A percentile compares a stretch with the other conserved stretches of the same genome.
Conservation (phyloP, 352 stramenopile species). For the Globisporangium rhizosaccharum region DNA sequence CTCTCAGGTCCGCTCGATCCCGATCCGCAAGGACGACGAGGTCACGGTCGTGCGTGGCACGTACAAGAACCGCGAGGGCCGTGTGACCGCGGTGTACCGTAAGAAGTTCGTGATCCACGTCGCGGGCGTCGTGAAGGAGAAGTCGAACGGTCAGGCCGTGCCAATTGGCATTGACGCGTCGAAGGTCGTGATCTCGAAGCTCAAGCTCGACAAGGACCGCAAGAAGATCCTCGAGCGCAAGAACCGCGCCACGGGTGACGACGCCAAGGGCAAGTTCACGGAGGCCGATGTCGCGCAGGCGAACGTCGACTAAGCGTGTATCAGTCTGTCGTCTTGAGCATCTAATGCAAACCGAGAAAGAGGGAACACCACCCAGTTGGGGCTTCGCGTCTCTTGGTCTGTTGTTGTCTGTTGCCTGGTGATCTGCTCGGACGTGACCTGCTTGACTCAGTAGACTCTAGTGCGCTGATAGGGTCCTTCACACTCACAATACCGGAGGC, state of each 20-base stretch:
- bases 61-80: slow-evolving; percentile 98
- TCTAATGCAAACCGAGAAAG: slow-evolving; percentile 24
- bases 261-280: slow-evolving; percentile 89
- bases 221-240: slow-evolving; percentile 99
- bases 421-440: too few species aligned
- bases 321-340: slow-evolving; percentile 1
- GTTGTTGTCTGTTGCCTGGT: too few species aligned
- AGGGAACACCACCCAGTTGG: slow-evolving; percentile 21
- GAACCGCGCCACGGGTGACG: slow-evolving; percentile 82
- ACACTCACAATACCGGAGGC: too few species aligned
- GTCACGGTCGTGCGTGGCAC: slow-evolving; percentile 97
- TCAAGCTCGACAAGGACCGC: slow-evolving; percentile 99
- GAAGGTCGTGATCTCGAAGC: slow-evolving; percentile 99
- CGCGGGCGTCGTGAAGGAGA: slow-evolving; percentile 97
- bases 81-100: slow-evolving; percentile 96
- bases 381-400: background rate
- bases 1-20: slow-evolving; percentile 93
- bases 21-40: slow-evolving; percentile 99
- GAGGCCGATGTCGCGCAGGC: slow-evolving; percentile 85
- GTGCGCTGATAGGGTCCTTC: too few species aligned
- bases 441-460: too few species aligned
- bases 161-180: slow-evolving; percentile 97
- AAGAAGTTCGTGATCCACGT: slow-evolving; percentile 99
- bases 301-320: slow-evolving; percentile 80
- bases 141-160: slow-evolving; percentile 96